Evolutionary conservation across 140 eudicot genomes (phyloP).

Genomic region (Cichorium intybus): DNA sequence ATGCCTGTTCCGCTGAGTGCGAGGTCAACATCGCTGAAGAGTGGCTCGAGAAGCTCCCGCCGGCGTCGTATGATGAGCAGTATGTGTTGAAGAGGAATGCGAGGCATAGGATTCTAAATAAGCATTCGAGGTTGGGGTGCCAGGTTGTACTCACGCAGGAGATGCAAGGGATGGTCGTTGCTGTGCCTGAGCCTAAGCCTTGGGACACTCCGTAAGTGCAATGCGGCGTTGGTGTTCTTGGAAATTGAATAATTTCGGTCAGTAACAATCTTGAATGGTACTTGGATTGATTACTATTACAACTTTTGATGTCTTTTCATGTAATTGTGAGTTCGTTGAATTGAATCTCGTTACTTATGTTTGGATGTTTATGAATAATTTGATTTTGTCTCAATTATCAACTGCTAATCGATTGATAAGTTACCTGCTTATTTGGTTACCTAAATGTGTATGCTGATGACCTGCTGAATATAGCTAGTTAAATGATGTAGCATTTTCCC

Average conservation of each 20-base stretch:
- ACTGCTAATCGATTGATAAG: not conserved
- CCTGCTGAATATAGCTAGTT: not conserved
- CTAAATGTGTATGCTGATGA: slow-evolving; percentile 5
- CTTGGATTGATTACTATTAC: slow-evolving; percentile 17
- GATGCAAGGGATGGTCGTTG: slow-evolving; percentile 96
- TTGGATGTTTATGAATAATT: slow-evolving; percentile 27
- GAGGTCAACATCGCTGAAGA: slow-evolving; percentile 96
- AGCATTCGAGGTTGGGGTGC: slow-evolving; percentile 89
- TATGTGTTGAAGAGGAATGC: slow-evolving; percentile 81
- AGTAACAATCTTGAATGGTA: slow-evolving; percentile 8
- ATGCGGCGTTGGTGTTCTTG: not conserved
- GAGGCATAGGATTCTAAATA: slow-evolving; percentile 66
- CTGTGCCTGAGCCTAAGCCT: slow-evolving; percentile 86
- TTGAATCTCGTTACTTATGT: slow-evolving; percentile 18
- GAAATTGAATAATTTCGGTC: slow-evolving; percentile 13
- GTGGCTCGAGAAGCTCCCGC: slow-evolving; percentile 91
- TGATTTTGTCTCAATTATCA: slow-evolving; percentile 7
- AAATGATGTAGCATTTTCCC: not conserved
- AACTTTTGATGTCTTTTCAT: slow-evolving; percentile 10
- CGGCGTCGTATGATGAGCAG: slow-evolving; percentile 73
- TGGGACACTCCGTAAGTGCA: slow-evolving; percentile 85
- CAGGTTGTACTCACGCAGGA: slow-evolving; percentile 81
- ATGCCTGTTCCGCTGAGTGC: slow-evolving; percentile 97
- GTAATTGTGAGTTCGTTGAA: slow-evolving; percentile 2
- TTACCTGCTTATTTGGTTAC: not conserved